Evolutionary conservation across 2,329 filamentous ascomycete species (phyloP), one percentile per base, ranked within the genome.

Genomic region (Neofusicoccum sp.): DNA sequence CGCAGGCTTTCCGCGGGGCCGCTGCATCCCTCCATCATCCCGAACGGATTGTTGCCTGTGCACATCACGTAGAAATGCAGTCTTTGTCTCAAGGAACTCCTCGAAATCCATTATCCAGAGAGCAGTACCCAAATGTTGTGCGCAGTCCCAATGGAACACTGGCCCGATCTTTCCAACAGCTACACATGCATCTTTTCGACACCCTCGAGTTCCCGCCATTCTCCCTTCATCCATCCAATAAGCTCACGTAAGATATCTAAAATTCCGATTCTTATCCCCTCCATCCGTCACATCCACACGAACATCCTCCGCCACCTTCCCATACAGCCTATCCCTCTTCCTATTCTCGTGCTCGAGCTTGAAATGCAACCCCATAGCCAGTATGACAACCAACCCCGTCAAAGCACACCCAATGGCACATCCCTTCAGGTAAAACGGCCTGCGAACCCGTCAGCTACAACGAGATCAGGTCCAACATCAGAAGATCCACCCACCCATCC

Each of bases 341-440:
- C 3, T 12, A 41, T 57, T 57, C 53, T 44, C 53, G 2, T 12
- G 9, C 40, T 57, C 53, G 3, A 57, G 34, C 53, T 6, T 24
- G 7, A 31, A 31, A 9, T 44, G 53, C 0, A 98, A 81, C 93
- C 95, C 98, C 77, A 97, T 97, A 75, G 87, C 84, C 65, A 98
- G 78, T 3, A 98, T 93, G 26, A 97, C 87, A 63, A 92, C 86
- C 6, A 98, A 79, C 12, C 38, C 53, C 53, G 53, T 44, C 3
- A 57, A 57, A 28, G n/a, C 53, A 12, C 38, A 43, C 9, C 53
- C 53, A 1, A 57, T 33, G 11, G 40, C 38, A 7, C 53, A 57
- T 5, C 53, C 53, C 28, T 24, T 44, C 11, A 28, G 20, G n/a
- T 57, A 57, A 6, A 57, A 44, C 30, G 53, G 53, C 3, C 34